phyloP scores from a whole-genome alignment of 208 protist genomes.

The Leishmania martiniquensis region DNA sequence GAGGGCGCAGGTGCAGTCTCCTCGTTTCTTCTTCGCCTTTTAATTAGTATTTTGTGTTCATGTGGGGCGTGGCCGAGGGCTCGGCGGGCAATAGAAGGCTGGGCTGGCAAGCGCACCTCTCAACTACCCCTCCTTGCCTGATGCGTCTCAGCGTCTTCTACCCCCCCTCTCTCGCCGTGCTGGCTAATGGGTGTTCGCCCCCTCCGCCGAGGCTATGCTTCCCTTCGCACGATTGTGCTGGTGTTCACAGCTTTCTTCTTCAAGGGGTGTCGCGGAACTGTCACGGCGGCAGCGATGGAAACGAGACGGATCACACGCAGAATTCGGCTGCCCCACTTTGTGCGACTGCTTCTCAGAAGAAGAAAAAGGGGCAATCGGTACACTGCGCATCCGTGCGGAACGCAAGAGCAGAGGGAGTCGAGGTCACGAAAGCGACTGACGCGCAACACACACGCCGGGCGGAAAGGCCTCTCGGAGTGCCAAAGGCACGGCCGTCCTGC shows the following conservation, averaged over 20 bases:
- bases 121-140: neutral
- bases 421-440: neutral
- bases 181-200: neutral
- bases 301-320: too few relatives aligned
- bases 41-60: neutral
- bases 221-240: neutral
- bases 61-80: neutral
- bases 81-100: neutral
- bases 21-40: neutral
- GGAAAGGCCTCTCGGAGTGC: neutral
- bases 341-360: neutral
- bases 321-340: neutral
- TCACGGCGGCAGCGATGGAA: neutral
- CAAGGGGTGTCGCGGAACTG: neutral
- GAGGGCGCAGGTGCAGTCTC: neutral
- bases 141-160: neutral
- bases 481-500: neutral
- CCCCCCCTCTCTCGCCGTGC: neutral
- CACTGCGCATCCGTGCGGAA: neutral
- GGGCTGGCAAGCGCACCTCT: neutral
- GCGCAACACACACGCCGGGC: neutral
- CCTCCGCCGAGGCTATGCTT: too few relatives aligned
- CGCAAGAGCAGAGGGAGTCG: neutral
- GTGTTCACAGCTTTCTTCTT: neutral
- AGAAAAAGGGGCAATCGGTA: neutral